Percentiles rank a stretch among this genome's conserved stretches.
These are phyloP conservation scores for Naegleria fowleri DNA, from an alignment of 208 protist species.

Conservation along the genomic window DNA sequence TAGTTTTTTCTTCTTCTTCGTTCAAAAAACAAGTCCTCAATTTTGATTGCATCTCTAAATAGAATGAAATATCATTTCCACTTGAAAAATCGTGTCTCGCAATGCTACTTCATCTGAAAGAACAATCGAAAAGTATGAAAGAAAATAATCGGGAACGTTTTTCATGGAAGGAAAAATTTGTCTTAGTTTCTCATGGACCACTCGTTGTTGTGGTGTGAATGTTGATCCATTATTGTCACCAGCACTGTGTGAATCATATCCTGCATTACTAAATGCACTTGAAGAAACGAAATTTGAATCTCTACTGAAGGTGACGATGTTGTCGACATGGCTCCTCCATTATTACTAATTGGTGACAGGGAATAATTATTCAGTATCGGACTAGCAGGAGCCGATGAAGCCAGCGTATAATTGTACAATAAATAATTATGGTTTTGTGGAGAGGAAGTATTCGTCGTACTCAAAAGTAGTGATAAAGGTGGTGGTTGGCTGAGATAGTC, in stretches of 20 bases:
- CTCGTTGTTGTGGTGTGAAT: background rate
- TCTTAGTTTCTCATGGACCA: background rate
- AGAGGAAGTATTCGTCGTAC: too few species aligned
- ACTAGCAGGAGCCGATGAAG: too few species aligned
- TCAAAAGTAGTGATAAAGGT: background rate
- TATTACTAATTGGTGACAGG: too few species aligned
- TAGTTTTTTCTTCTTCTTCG: background rate
- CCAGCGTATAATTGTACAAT: too few species aligned
- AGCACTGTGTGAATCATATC: too few species aligned
- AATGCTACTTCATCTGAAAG: background rate
- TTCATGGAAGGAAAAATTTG: background rate
- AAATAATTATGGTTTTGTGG: too few species aligned
- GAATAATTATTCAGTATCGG: too few species aligned
- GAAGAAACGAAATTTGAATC: too few species aligned
- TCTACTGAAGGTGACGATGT: too few species aligned
- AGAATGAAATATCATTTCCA: background rate
- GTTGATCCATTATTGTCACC: background rate
- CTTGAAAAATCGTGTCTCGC: background rate
- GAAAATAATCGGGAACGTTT: background rate
- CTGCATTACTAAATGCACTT: too few species aligned
- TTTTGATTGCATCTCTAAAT: background rate
- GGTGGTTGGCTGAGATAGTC: background rate
- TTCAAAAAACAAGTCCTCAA: background rate
- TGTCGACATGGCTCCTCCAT: too few species aligned
- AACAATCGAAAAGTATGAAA: background rate